Evolutionary conservation across 768 basidiomycete species (phyloP), one percentile per base, ranked within the genome.

Genomic region (Termitomyces sp.): DNA sequence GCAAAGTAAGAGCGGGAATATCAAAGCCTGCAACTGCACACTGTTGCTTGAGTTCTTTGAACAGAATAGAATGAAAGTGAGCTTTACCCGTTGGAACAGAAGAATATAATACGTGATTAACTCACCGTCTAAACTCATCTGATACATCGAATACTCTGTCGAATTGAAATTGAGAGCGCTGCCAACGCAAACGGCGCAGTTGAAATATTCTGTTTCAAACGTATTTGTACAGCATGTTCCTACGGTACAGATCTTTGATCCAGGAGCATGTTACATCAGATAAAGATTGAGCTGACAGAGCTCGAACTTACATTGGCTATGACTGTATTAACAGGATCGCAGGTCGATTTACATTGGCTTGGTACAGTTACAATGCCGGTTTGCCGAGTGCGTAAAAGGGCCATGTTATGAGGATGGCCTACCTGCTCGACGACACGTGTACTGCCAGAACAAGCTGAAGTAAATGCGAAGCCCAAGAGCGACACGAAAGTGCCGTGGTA

Each of bases 141-240:
- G 36, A 27, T 6, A n/a, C 37, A 18, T 5, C 10, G 36, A 79
- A 48, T 62, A 79, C 55, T 74, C 66, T n/a, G 68, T 65, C 5
- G 61, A 47, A 44, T 70, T 55, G 32, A 66, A 47, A 44, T 70
- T 55, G 32, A 66, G 30, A 2, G 71, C 67, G 18, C 43, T 45
- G 12, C 46, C 61, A 70, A 75, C 57, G 55, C 81, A 82, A 4
- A 65, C 33, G 61, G 79, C 66, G 59, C 81, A 82, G 50, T 73
- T 64, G 66, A 72, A 79, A 62, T 78, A 81, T 4, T 59, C 55
- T 0, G 59, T 68, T 57, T 76, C 72, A 55, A 80, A 82, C 5
- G 57, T 59, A 10, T 67, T 51, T 5, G 73, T 68, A 62, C 81
- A 82, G 56, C 81, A 82, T 30, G 59, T 50, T 6, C 59, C n/a